Evolutionary conservation across 345 rosid genomes (phyloP).

Genomic region (Toxicodendron radicans): DNA sequence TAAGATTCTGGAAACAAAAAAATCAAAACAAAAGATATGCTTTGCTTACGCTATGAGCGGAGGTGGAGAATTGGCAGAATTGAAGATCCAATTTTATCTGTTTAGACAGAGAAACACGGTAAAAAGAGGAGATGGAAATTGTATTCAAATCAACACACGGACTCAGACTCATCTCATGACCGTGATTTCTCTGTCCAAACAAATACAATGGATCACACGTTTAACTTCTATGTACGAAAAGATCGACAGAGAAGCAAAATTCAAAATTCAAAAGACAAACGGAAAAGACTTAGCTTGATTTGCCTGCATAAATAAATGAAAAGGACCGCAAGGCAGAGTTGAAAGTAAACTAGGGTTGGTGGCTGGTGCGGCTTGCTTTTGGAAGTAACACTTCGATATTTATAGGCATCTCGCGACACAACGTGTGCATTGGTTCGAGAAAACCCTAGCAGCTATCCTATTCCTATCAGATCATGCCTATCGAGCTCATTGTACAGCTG

Average conservation of each 20-base stretch:
- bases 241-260: too few species aligned
- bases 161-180: constrained; percentile 18
- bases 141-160: not conserved
- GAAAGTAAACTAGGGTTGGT: not conserved
- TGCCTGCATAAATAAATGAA: constrained; percentile 28
- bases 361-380: not conserved
- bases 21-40: not conserved
- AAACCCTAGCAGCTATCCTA: not conserved
- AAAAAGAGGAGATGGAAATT: not conserved
- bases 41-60: not conserved
- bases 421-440: not conserved
- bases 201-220: constrained; percentile 15
- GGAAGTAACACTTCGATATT: not conserved
- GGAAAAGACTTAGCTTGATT: constrained; percentile 1
- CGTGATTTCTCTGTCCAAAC: constrained; percentile 40
- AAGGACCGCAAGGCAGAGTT: not conserved
- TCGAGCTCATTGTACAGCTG: too few species aligned
- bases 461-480: too few species aligned
- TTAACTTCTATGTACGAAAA: too few species aligned
- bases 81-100: constrained; percentile 21
- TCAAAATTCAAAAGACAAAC: too few species aligned
- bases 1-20: not conserved
- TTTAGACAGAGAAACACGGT: constrained; percentile 25
- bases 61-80: not conserved
- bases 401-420: not conserved